phyloP scores from a whole-genome alignment of 1,139 yeast genomes.

The Taphrina populina region DNA sequence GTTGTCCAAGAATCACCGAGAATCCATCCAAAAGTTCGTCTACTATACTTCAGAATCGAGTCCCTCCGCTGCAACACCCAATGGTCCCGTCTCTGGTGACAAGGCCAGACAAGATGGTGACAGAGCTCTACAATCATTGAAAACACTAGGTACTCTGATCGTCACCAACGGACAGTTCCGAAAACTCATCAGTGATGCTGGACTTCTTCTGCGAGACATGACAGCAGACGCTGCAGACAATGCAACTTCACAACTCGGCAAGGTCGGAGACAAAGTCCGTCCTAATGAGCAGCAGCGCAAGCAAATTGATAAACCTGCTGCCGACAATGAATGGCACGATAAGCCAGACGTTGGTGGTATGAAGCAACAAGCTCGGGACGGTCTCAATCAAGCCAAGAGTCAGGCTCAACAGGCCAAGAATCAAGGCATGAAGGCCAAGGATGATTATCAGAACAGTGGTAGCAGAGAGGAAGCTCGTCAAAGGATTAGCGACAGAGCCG shows the following conservation, averaged over 20 bases:
- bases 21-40: slow-evolving; percentile 39
- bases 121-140: slow-evolving; percentile 34
- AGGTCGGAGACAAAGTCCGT: slow-evolving; percentile 32
- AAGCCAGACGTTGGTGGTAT: slow-evolving; percentile 35
- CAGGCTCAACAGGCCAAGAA: slow-evolving; percentile 21
- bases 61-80: slow-evolving; percentile 25
- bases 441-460: slow-evolving; percentile 22
- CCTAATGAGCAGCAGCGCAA: slow-evolving; percentile 37
- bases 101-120: slow-evolving; percentile 30
- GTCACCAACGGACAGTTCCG: slow-evolving; percentile 40
- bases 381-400: slow-evolving; percentile 19
- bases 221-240: slow-evolving; percentile 37
- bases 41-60: slow-evolving; percentile 36
- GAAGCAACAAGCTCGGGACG: slow-evolving; percentile 32
- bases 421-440: slow-evolving; percentile 11
- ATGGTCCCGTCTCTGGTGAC: slow-evolving; percentile 24
- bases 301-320: slow-evolving; percentile 38
- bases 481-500: slow-evolving; percentile 21
- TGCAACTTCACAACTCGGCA: slow-evolving; percentile 30
- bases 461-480: slow-evolving; percentile 16
- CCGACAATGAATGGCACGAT: slow-evolving; percentile 37
- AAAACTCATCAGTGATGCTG: slow-evolving; percentile 38
- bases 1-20: slow-evolving; percentile 38
- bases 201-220: slow-evolving; percentile 38
- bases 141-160: slow-evolving; percentile 38